phyloP scores from a whole-genome alignment of 139 green algal genomes.

The Pycnococcus provasolii region DNA sequence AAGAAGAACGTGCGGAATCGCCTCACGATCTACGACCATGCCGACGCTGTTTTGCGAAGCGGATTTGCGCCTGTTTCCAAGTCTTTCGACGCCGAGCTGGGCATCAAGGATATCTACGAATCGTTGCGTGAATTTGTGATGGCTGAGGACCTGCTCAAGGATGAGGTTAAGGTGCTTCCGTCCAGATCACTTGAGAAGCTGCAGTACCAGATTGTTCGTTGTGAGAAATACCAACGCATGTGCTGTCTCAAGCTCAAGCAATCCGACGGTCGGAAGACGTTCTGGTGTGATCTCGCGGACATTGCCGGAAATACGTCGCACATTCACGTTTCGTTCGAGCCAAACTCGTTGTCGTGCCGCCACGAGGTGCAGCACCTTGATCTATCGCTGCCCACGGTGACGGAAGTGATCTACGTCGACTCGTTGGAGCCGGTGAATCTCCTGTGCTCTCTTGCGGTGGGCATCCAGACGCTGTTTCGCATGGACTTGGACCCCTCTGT shows the following conservation, averaged over 20 bases:
- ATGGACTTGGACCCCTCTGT: no score
- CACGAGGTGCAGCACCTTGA: background rate
- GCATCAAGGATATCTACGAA: conserved; percentile 8
- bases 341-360: background rate
- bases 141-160: conserved; percentile 25
- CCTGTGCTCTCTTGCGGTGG: conserved; percentile 33
- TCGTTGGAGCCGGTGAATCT: conserved; percentile 45
- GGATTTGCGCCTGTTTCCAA: conserved; percentile 39
- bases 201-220: conserved; percentile 35
- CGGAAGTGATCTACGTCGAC: conserved; percentile 44
- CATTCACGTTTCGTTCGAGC: background rate
- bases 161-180: conserved; percentile 15
- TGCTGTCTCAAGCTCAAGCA: conserved; percentile 47
- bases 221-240: conserved; percentile 40
- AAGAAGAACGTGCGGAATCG: conserved; percentile 47
- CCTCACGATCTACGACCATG: conserved; percentile 1
- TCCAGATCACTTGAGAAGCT: conserved; percentile 37
- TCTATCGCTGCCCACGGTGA: background rate
- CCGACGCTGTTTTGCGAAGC: conserved; percentile 25
- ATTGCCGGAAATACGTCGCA: no score
- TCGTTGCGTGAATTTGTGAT: conserved; percentile 12
- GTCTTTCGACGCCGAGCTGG: conserved; percentile 20
- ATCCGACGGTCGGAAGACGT: conserved; percentile 25
- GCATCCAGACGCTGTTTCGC: background rate
- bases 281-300: no score